Conservation (phyloP, 2,329 filamentous ascomycete species). For the Mycosphaerella sp. region DNA sequence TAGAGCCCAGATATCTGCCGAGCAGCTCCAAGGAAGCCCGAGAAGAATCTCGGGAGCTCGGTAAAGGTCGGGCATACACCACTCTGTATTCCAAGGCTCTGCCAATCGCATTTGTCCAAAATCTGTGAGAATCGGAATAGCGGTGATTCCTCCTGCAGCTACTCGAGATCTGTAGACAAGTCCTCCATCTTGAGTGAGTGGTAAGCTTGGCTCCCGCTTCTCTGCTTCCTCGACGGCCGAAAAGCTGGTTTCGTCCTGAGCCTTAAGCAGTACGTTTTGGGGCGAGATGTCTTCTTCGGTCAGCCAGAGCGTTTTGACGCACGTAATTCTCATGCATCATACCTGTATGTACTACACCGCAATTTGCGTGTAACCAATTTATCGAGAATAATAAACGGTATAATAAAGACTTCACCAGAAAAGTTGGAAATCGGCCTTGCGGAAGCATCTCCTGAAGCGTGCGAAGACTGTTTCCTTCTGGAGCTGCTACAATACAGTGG, state of each 20-base stretch:
- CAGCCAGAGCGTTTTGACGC: not conserved
- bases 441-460: slow-evolving; percentile 22
- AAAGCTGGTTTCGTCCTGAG: slow-evolving; percentile 23
- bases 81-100: slow-evolving; percentile 11
- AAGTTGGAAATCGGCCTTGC: slow-evolving; percentile 11
- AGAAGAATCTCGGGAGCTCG: slow-evolving; percentile 27
- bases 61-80: slow-evolving; percentile 27
- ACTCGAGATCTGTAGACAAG: not conserved
- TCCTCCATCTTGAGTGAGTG: not conserved
- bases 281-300: slow-evolving; percentile 27
- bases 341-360: slow-evolving; percentile 24
- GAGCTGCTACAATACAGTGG: slow-evolving; percentile 27
- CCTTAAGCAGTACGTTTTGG: slow-evolving; percentile 40
- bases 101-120: slow-evolving; percentile 22
- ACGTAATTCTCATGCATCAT: not conserved
- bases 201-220: not conserved
- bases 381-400: slow-evolving; percentile 19
- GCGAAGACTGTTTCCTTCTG: slow-evolving; percentile 27
- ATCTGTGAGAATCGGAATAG: slow-evolving; percentile 22
- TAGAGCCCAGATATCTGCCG: slow-evolving; percentile 28
- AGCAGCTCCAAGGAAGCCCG: slow-evolving; percentile 23
- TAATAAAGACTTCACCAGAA: slow-evolving; percentile 20
- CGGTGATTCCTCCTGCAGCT: slow-evolving; percentile 1
- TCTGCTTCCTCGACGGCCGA: slow-evolving; percentile 7
- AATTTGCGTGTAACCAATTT: slow-evolving; percentile 14